A percentile compares a stretch with the other conserved stretches of the same genome.
These are phyloP conservation scores for Biscutella auriculata DNA, from an alignment of 441 rosid species.

Conservation along the genomic window DNA sequence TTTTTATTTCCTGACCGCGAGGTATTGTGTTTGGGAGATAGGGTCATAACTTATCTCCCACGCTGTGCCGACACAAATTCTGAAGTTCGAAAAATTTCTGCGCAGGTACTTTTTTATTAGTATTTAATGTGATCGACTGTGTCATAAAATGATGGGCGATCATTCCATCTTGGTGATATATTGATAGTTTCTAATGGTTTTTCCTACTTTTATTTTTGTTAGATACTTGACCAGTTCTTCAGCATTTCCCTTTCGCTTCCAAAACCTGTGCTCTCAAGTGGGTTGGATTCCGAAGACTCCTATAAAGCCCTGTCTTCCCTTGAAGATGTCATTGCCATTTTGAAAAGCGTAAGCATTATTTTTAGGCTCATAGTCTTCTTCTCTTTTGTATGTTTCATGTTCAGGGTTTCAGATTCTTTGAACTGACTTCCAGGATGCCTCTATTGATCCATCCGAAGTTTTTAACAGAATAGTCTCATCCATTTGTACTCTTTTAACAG, in stretches of 20 bases:
- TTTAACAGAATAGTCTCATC: conserved; percentile 91
- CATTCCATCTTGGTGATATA: not conserved
- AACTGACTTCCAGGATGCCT: conserved; percentile 70
- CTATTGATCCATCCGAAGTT: conserved; percentile 98
- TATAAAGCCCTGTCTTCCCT: conserved; percentile 85
- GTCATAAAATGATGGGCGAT: not conserved
- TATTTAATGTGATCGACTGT: not conserved
- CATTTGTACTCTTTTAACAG: conserved; percentile 56
- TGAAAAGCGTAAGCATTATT: conserved; percentile 68
- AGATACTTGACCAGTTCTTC: conserved; percentile 96
- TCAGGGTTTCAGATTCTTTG: not conserved
- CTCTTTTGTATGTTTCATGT: conserved; percentile 9
- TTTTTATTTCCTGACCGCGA: conserved; percentile 93
- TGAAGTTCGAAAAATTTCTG: conserved; percentile 90
- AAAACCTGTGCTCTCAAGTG: conserved; percentile 48
- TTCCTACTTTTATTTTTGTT: conserved; percentile 15
- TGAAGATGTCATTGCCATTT: conserved; percentile 93
- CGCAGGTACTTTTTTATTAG: conserved; percentile 55
- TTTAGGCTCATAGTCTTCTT: conserved; percentile 5
- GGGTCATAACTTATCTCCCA: conserved; percentile 88
- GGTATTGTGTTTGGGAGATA: conserved; percentile 89
- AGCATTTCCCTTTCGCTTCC: conserved; percentile 95
- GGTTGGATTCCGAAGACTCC: conserved; percentile 55
- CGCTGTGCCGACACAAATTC: conserved; percentile 94
- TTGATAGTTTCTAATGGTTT: conserved; percentile 7